Conservation (phyloP, 2,329 filamentous ascomycete species). For the Colletotrichum shisoi region DNA sequence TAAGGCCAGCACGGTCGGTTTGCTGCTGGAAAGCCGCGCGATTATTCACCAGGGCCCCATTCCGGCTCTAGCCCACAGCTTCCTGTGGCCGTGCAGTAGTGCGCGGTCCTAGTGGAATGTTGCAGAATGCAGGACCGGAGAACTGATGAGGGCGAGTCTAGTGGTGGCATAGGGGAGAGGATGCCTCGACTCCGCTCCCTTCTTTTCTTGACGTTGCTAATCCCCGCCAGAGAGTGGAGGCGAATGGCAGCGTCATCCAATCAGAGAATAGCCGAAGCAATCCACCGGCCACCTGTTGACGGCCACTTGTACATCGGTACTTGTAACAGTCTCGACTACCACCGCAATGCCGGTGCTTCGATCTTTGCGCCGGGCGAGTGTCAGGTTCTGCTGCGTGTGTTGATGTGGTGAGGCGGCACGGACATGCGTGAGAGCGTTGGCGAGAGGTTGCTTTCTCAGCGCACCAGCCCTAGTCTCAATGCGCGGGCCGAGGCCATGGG, state of each 20-base stretch:
- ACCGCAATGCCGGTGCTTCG: conserved; percentile 14
- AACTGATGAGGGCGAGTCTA: conserved; percentile 10
- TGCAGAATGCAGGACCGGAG: conserved; percentile 28
- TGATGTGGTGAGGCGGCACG: conserved; percentile 8
- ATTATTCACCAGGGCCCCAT: conserved; percentile 17
- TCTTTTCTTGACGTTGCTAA: conserved; percentile 25
- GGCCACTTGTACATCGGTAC: conserved; percentile 15
- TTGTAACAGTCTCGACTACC: neutral
- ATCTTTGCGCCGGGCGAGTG: conserved; percentile 5
- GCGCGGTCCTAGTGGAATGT: conserved; percentile 24
- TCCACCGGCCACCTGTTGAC: conserved; percentile 33
- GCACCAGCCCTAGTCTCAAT: conserved; percentile 3
- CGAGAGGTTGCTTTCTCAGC: conserved; percentile 1
- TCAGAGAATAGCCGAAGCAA: conserved; percentile 15
- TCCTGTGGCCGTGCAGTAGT: conserved; percentile 22
- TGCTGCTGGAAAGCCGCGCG: conserved; percentile 11
- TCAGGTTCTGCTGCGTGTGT: conserved; percentile 6
- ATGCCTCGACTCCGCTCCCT: neutral
- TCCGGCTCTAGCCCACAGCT: neutral
- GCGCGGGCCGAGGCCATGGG: neutral
- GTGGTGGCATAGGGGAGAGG: neutral
- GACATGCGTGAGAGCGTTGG: neutral
- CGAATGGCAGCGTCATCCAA: conserved; percentile 18
- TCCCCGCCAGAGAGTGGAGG: conserved; percentile 12
- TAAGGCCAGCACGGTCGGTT: neutral